Conservation (phyloP, 192 early-diverging fungal species). For the Obelidium mucronatum region DNA sequence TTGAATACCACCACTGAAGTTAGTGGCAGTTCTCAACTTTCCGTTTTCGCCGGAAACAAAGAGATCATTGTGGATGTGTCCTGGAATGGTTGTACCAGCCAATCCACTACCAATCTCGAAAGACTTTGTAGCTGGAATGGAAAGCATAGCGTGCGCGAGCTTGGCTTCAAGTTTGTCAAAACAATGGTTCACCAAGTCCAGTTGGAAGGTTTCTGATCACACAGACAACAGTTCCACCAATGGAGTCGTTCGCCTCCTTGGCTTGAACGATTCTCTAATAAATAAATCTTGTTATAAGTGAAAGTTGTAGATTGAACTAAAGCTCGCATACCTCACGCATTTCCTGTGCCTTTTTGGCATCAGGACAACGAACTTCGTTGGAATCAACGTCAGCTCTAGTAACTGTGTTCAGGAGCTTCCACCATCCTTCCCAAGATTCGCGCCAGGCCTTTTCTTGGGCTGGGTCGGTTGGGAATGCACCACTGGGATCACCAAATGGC, state of each 20-base stretch:
- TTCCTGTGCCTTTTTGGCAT: constrained; percentile 68
- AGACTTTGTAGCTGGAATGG: constrained; percentile 97
- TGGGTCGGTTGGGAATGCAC: constrained; percentile 54
- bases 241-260: constrained; percentile 85
- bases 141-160: constrained; percentile 98
- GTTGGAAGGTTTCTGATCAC: constrained; percentile 92
- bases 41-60: constrained; percentile 72
- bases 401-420: constrained; percentile 70
- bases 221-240: constrained; percentile 95
- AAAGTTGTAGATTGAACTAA: constrained; percentile 1
- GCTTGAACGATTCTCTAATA: constrained; percentile 77
- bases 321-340: constrained; percentile 77
- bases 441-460: constrained; percentile 63
- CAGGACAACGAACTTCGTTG: constrained; percentile 90
- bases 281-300: background rate
- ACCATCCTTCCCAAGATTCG: constrained; percentile 61
- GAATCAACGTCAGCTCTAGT: constrained; percentile 78
- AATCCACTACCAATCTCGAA: constrained; percentile 98
- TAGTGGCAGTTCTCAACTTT: constrained; percentile 84
- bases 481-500: constrained; percentile 63
- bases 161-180: constrained; percentile 98
- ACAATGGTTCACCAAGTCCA: constrained; percentile 96
- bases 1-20: constrained; percentile 93
- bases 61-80: constrained; percentile 93
- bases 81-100: constrained; percentile 83